Evolutionary conservation across 371 early-diverging fungal species (phyloP), one percentile per base, ranked within the genome.

Genomic region (Mortierella sp.): DNA sequence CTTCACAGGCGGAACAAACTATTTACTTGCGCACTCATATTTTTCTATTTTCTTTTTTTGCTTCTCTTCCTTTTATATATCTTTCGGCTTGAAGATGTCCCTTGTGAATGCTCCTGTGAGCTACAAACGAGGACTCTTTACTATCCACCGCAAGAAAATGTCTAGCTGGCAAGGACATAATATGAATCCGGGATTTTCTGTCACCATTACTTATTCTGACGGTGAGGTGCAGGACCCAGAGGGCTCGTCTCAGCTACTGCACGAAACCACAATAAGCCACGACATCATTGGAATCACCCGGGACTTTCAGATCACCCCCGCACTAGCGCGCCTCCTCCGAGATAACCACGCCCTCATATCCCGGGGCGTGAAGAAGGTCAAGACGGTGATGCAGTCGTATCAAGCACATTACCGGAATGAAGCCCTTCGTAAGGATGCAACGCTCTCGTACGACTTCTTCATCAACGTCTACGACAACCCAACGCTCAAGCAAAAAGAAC

Each of bases 381-480:
- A 72, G 34, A 62, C 56, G 3, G 68, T 80, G 1, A 62, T 85
- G 73, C 43, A 67, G 28, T 70, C 69, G 32, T 81, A 87, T 57
- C 80, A 80, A 26, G 47, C 51, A 9, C 80, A 82, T 17, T 80
- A 81, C 53, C 82, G 78, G 15, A 64, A 80, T 12, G 83, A 70
- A 42, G 82, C 84, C 23, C 43, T 59, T 3, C 75, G 79, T 47
- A 87, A 87, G 53, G 83, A 83, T 23, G 67, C 70, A 14, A 84
- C 83, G 1, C 73, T 87, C 24, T 78, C 85, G 8, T 86, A 86
- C 37, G 81, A 70, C 46, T 87, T 87, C 62, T 83, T 82, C 41
- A 76, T 84, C 52, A 82, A 84, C 70, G 81, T 87, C 41, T 87
- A 86, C 43, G 70, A 79, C 63, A 76, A 76, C 43, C 79, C 80